Evolutionary conservation across 2,329 filamentous ascomycete species (phyloP).

Genomic region (Phialemoniopsis sp.): DNA sequence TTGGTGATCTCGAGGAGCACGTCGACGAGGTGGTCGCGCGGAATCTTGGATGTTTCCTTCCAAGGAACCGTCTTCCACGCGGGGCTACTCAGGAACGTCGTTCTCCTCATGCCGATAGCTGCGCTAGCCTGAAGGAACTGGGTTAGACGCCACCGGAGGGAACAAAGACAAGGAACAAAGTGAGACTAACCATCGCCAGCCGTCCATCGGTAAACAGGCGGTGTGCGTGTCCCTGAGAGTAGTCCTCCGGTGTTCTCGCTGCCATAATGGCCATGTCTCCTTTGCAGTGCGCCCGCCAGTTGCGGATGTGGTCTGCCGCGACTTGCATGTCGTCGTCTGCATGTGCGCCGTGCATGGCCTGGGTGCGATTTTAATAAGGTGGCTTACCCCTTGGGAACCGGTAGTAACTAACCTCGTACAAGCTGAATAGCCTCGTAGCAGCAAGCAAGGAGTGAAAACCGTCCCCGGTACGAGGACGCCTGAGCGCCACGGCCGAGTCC

Average conservation of each 20-base stretch:
- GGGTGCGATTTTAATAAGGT: too few relatives aligned
- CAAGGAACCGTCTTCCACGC: slow-evolving; percentile 15
- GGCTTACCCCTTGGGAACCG: too few relatives aligned
- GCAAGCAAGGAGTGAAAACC: too few relatives aligned
- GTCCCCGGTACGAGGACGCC: too few relatives aligned
- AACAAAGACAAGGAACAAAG: neutral
- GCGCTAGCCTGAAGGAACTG: slow-evolving; percentile 7
- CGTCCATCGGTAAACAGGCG: slow-evolving; percentile 15
- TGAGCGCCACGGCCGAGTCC: slow-evolving; percentile 9
- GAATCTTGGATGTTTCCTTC: slow-evolving; percentile 8
- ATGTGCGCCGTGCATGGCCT: too few relatives aligned
- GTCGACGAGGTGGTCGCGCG: slow-evolving; percentile 13
- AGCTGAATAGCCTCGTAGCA: too few relatives aligned
- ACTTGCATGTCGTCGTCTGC: slow-evolving; percentile 11
- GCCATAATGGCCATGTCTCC: slow-evolving; percentile 10
- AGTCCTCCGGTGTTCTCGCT: slow-evolving; percentile 10
- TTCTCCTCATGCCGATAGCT: slow-evolving; percentile 8
- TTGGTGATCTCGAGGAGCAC: slow-evolving; percentile 11
- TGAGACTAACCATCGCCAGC: slow-evolving; percentile 7
- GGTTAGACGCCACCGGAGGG: neutral
- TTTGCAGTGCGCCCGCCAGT: slow-evolving; percentile 12
- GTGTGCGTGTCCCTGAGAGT: slow-evolving; percentile 10
- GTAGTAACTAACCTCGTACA: too few relatives aligned
- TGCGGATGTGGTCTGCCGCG: too few relatives aligned
- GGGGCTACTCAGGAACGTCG: slow-evolving; percentile 6